Evolutionary conservation across 306 rosid species (phyloP), one percentile per base, ranked within the genome.

Genomic region (Pachyrhizus erosus): DNA sequence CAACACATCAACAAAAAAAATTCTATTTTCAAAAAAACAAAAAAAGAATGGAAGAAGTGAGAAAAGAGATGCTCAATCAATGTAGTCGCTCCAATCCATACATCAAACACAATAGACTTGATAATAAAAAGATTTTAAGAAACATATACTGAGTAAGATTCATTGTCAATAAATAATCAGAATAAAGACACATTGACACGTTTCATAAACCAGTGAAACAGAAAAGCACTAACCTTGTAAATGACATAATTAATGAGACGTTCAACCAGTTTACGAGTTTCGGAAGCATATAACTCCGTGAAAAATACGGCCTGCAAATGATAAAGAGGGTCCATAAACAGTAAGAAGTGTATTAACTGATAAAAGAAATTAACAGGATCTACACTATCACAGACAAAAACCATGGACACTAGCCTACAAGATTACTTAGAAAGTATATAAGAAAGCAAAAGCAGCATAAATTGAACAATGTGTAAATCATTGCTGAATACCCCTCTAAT

Each of bases 181-280:
- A 68, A 70, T 81, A 42, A 67, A 61, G 68, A 1, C 37, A 73
- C 26, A 51, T 21, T 4, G 37, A 29, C 26, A 52, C 48, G 66
- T 51, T 27, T 75, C 62, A 51, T 51, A 72, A 52, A 57, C 46
- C 11, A 46, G 7, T 21, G 43, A 45, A 49, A 57, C 23, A 46
- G 24, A 62, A 85, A 75, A 84, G 69, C 13, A 55, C 66, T 87
- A 76, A 92, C 99, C 98, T 96, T 96, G 89, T 96, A 96, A 75
- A 96, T 87, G 67, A 93, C 86, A 91, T 96, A 96, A 84, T 93
- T 93, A 80, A 90, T 82, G 57, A 96, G 97, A 71, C 97, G 94
- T 42, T 96, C 97, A 66, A 89, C 84, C 88, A 96, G 73, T 60
- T 92, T 96, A 65, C 92, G 91, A 71, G 91, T 89, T 86, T 96